A percentile compares a stretch with the other conserved stretches of the same genome.
Evolutionary conservation across 2,329 filamentous ascomycete genomes (phyloP).

Genomic region (Ophiocordyceps camponoti-rufipedis): DNA sequence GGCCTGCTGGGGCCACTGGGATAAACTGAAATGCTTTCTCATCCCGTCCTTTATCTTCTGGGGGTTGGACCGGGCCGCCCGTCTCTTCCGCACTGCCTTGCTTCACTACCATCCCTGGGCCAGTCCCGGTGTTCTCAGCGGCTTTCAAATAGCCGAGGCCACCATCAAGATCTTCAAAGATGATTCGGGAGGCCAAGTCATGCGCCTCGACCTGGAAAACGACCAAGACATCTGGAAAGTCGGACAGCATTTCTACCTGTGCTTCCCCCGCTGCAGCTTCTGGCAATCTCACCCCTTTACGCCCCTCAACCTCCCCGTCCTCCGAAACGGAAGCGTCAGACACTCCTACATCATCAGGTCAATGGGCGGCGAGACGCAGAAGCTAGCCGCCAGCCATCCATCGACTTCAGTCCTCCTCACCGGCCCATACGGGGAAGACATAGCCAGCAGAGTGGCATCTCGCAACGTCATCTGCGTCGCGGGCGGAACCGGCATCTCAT

Average conservation of each 20-base stretch:
- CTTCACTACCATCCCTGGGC: constrained; percentile 38
- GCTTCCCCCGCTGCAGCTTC: constrained; percentile 45
- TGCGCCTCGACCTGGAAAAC: constrained; percentile 48
- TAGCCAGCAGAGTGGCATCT: constrained; percentile 17
- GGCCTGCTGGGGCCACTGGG: constrained; percentile 61
- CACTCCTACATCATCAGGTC: constrained; percentile 41
- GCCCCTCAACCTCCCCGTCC: constrained; percentile 33
- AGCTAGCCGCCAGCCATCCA: constrained; percentile 22
- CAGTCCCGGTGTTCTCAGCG: constrained; percentile 31
- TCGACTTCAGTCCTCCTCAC: constrained; percentile 40
- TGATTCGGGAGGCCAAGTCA: constrained; percentile 36
- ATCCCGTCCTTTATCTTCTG: constrained; percentile 47
- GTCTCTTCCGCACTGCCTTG: constrained; percentile 37
- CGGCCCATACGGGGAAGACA: constrained; percentile 42
- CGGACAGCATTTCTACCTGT: constrained; percentile 56
- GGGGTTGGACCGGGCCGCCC: constrained; percentile 41
- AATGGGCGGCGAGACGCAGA: constrained; percentile 39
- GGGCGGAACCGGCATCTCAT: constrained; percentile 21
- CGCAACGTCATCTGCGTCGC: constrained; percentile 22
- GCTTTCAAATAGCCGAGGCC: constrained; percentile 36
- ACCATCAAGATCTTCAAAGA: constrained; percentile 29
- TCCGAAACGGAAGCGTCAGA: constrained; percentile 19
- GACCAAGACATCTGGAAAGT: constrained; percentile 41
- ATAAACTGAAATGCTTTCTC: constrained; percentile 47
- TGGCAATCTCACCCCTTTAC: constrained; percentile 63